phyloP scores from a whole-genome alignment of 2,329 filamentous ascomycete species.

The Aspergillus pseudoterreus region DNA sequence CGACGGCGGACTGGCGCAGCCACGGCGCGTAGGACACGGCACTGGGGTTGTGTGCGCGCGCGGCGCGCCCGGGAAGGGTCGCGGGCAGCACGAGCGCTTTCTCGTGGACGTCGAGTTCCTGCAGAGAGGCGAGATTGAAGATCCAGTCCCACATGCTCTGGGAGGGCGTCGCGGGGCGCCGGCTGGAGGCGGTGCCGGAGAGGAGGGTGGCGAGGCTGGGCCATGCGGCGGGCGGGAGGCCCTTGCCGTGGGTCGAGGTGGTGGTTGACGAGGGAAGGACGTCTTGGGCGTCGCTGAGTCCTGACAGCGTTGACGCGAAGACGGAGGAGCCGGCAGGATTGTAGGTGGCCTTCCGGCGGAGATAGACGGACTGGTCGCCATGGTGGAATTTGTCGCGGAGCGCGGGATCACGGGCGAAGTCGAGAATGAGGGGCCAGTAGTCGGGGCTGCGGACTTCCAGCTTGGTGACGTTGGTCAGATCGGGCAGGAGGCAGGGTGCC shows the following conservation, averaged over 20 bases:
- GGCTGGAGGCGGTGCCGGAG: conserved; percentile 10
- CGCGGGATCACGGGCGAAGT: conserved; percentile 62
- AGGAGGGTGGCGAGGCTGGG: conserved; percentile 22
- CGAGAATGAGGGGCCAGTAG: conserved; percentile 79
- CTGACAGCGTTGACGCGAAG: conserved; percentile 73
- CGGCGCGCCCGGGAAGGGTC: conserved; percentile 26
- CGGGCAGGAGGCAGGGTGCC: conserved; percentile 56
- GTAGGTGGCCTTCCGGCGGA: conserved; percentile 66
- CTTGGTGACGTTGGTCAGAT: conserved; percentile 35
- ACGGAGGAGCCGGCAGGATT: conserved; percentile 56
- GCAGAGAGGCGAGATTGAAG: conserved; percentile 59
- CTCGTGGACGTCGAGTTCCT: conserved; percentile 61
- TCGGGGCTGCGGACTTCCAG: conserved; percentile 47
- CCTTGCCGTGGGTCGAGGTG: conserved; percentile 22
- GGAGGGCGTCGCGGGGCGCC: conserved; percentile 28
- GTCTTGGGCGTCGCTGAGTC: conserved; percentile 61
- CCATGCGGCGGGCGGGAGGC: conserved; percentile 20
- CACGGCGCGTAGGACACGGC: conserved; percentile 46
- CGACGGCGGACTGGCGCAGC: conserved; percentile 60
- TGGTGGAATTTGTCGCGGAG: conserved; percentile 61
- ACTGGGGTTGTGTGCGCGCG: conserved; percentile 40
- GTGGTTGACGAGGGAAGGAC: conserved; percentile 30
- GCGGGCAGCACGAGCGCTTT: conserved; percentile 58
- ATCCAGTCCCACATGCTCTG: conserved; percentile 67
- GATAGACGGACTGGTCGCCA: conserved; percentile 67